Evolutionary conservation across 495 filamentous ascomycete species (phyloP), one percentile per base, ranked within the genome.

Genomic region (Glonium stellatum): DNA sequence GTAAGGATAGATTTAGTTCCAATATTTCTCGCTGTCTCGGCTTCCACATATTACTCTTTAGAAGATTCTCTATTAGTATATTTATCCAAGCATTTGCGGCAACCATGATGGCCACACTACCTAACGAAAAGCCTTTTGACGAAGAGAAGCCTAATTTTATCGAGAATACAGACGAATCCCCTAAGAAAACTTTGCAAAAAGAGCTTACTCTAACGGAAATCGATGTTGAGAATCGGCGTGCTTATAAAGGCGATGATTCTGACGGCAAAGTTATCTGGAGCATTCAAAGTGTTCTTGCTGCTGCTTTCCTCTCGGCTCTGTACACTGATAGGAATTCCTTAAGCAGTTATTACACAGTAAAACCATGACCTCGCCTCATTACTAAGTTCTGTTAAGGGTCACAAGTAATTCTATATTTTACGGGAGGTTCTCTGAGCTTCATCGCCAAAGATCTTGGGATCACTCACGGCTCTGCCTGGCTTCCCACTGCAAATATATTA

Each of bases 341-440:
- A n/a, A 22, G 12, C 46, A 6, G 8, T 18, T 19, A 15, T 49
- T n/a, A 6, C 5, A 49, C 15, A 46, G 4, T n/a, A n/a, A n/a
- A n/a, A n/a, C n/a, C n/a, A n/a, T n/a, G n/a, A n/a, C n/a, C n/a
- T n/a, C n/a, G n/a, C n/a, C n/a, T n/a, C n/a, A n/a, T n/a, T n/a
- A n/a, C n/a, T n/a, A n/a, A n/a, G n/a, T n/a, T n/a, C n/a, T 11
- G 18, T 27, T 21, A 49, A 69, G 69, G 69, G 46, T 71, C 69
- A 15, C 69, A 71, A 54, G 60, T 71, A 58, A 67, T 64, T 21
- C 53, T 71, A 18, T 71, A 69, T 60, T 70, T 71, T 54, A 65
- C 60, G 18, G 69, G 67, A 12, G 69, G 64, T 15, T 63, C 62
- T 12, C 42, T 71, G 13, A 42, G 55, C 27, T 69, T 67, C 64